phyloP scores from a whole-genome alignment of 805 yeast genomes.

The Nakazawaea peltata region DNA sequence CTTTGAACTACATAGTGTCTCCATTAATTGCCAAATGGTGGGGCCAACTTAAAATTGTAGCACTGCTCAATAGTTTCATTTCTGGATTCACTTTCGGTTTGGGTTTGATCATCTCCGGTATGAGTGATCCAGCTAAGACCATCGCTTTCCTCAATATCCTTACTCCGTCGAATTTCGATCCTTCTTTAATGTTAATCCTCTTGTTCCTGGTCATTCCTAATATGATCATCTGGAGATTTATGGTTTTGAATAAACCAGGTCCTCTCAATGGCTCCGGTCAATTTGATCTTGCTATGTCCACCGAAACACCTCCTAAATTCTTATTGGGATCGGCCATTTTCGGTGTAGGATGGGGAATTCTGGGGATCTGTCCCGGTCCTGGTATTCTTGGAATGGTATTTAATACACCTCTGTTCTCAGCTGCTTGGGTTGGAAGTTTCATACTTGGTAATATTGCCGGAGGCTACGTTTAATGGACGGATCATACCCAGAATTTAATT shows the following conservation, averaged over 20 bases:
- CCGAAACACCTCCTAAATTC: constrained; percentile 21
- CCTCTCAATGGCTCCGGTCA: not conserved
- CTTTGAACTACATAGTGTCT: constrained; percentile 12
- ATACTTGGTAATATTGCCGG: not conserved
- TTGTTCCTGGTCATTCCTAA: constrained; percentile 38
- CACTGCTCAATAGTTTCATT: constrained; percentile 14
- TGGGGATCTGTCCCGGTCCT: constrained; percentile 50
- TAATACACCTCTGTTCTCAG: constrained; percentile 14
- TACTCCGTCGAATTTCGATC: constrained; percentile 31
- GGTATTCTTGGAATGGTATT: constrained; percentile 26
- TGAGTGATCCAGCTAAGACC: constrained; percentile 35
- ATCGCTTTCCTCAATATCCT: constrained; percentile 36
- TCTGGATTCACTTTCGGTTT: constrained; percentile 31
- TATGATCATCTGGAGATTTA: constrained; percentile 24
- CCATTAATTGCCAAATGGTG: not conserved
- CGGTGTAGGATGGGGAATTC: constrained; percentile 46
- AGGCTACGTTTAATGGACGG: too few relatives aligned
- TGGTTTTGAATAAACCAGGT: constrained; percentile 15
- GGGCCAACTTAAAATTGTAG: constrained; percentile 2
- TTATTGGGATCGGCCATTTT: constrained; percentile 35
- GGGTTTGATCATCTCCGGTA: constrained; percentile 40
- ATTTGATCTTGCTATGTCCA: constrained; percentile 19
- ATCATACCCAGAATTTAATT: too few relatives aligned
- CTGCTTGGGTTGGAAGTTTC: constrained; percentile 20
- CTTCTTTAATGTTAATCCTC: constrained; percentile 36